A percentile compares a stretch with the other conserved stretches of the same genome.
phyloP scores from a whole-genome alignment of 768 basidiomycete genomes.

The Paxillus involutus region DNA sequence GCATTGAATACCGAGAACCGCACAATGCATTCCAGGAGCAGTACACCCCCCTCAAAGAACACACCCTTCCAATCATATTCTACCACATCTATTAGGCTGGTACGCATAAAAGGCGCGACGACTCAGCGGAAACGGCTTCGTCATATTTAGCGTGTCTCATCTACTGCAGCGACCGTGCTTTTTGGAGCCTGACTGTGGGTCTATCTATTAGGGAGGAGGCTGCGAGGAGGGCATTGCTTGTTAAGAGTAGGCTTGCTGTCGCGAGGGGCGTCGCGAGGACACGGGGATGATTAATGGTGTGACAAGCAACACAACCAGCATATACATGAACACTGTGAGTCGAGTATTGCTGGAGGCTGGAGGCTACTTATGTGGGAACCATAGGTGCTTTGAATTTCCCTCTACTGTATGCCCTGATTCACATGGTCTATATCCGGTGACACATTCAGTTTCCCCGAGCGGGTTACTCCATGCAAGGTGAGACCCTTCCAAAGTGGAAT shows the following conservation, averaged over 20 bases:
- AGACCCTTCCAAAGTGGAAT: background rate
- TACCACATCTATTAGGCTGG: conserved; percentile 15
- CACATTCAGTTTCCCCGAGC: background rate
- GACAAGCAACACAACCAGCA: no score
- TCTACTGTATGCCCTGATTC: conserved; percentile 9
- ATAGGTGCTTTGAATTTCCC: conserved; percentile 15
- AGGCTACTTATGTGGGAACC: conserved; percentile 4
- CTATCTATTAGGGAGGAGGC: conserved; percentile 20
- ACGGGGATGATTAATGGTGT: no score
- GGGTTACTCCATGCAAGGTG: background rate
- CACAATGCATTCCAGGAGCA: background rate
- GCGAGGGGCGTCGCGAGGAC: no score
- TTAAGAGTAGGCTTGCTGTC: conserved; percentile 16
- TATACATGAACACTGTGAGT: no score
- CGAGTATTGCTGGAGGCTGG: no score
- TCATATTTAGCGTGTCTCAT: conserved; percentile 18
- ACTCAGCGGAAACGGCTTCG: conserved; percentile 19
- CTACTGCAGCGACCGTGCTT: conserved; percentile 26
- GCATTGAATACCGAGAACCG: conserved; percentile 6
- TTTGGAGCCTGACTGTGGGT: conserved; percentile 16
- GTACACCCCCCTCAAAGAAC: background rate
- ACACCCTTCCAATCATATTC: conserved; percentile 2
- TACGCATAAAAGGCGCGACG: conserved; percentile 18
- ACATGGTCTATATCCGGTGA: background rate
- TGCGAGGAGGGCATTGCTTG: conserved; percentile 25